Evolutionary conservation across 176 grass and related monocot species (phyloP).

Genomic region (Stipa capillata): DNA sequence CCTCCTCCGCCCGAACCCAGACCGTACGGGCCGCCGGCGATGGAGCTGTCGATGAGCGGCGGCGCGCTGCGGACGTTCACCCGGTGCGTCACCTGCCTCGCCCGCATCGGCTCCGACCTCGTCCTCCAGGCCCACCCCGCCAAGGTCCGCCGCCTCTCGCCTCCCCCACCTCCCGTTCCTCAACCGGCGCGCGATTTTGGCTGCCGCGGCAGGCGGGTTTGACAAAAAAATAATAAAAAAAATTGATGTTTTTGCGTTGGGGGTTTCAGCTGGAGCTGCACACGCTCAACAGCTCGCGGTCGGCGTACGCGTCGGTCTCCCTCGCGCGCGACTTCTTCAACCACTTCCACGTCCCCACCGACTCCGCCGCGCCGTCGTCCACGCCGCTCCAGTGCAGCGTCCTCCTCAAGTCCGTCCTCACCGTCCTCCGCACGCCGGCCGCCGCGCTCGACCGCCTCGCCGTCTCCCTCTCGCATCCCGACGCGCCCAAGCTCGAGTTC

Average conservation of each 20-base stretch:
- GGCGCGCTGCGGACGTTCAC: constrained; percentile 64
- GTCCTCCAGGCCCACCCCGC: constrained; percentile 61
- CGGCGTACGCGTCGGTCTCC: constrained; percentile 72
- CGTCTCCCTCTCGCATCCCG: constrained; percentile 38
- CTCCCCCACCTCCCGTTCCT: not conserved
- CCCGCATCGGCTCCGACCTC: constrained; percentile 74
- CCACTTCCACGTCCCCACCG: constrained; percentile 29
- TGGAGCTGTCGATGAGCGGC: constrained; percentile 85
- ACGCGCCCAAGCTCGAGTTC: constrained; percentile 72
- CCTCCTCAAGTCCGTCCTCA: constrained; percentile 67
- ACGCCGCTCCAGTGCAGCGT: constrained; percentile 73
- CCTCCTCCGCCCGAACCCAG: not conserved
- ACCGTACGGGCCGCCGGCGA: not conserved
- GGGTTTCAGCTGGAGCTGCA: constrained; percentile 63
- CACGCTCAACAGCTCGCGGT: constrained; percentile 76
- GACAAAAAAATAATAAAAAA: no score
- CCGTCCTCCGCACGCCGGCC: constrained; percentile 70
- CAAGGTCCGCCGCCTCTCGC: constrained; percentile 43
- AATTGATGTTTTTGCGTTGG: not conserved
- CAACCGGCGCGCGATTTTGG: not conserved
- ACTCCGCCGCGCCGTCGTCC: constrained; percentile 6
- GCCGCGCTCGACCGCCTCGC: constrained; percentile 49
- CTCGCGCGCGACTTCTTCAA: constrained; percentile 72
- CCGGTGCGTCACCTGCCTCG: constrained; percentile 72
- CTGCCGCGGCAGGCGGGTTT: not conserved